These are phyloP conservation scores for Suhomyces canberraensis DNA, from an alignment of 805 yeast genomes.

Conservation along the genomic window DNA sequence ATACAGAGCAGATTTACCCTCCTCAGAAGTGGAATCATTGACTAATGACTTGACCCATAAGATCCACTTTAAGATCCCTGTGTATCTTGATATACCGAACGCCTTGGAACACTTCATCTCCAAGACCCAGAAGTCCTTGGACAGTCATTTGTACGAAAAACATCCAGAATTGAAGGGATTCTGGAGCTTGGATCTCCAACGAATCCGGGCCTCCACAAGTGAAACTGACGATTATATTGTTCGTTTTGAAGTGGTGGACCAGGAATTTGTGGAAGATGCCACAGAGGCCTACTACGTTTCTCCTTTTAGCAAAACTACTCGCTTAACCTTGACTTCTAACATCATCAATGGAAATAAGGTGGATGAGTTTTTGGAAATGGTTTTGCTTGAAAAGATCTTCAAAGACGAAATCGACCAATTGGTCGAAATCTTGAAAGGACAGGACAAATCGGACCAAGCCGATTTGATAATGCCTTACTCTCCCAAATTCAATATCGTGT, in stretches of 20 bases:
- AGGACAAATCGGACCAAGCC: neutral
- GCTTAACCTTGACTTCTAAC: slow-evolving; percentile 25
- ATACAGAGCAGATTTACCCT: slow-evolving; percentile 60
- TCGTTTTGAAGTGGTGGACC: slow-evolving; percentile 21
- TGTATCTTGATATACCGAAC: slow-evolving; percentile 37
- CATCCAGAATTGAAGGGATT: slow-evolving; percentile 23
- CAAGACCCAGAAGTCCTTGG: slow-evolving; percentile 34
- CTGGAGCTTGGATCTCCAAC: slow-evolving; percentile 25
- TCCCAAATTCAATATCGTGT: slow-evolving; percentile 69
- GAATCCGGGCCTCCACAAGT: slow-evolving; percentile 16
- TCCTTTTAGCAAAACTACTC: slow-evolving; percentile 33
- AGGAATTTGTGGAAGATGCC: slow-evolving; percentile 14
- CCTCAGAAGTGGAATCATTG: slow-evolving; percentile 34
- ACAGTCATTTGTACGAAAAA: slow-evolving; percentile 22
- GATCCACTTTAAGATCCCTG: slow-evolving; percentile 38
- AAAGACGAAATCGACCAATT: slow-evolving; percentile 34
- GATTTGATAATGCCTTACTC: slow-evolving; percentile 52
- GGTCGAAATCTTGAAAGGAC: slow-evolving; percentile 12
- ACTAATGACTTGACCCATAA: slow-evolving; percentile 22
- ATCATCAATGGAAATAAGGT: slow-evolving; percentile 24
- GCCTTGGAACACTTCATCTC: slow-evolving; percentile 27
- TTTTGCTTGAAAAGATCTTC: slow-evolving; percentile 40
- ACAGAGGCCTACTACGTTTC: slow-evolving; percentile 26
- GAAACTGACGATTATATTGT: slow-evolving; percentile 36
- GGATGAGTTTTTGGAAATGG: slow-evolving; percentile 33